Conservation (phyloP, 495 filamentous ascomycete species). For the Neurospora cerealis region DNA sequence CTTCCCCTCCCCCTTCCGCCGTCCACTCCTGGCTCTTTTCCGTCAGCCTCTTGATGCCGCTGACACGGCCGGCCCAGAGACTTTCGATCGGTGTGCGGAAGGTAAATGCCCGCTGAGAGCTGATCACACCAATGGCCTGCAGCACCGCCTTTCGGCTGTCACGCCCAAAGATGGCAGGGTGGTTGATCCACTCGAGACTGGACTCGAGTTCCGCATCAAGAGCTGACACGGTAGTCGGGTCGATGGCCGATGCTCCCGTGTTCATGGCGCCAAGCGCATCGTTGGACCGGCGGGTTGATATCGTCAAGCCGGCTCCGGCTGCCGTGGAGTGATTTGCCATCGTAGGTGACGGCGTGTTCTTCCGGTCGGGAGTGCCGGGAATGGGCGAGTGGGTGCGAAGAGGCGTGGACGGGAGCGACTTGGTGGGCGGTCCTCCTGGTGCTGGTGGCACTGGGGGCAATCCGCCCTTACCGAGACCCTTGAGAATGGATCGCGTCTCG, state of each 20-base stretch:
- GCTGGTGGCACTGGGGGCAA: constrained; percentile 67
- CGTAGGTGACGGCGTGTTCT: constrained; percentile 39
- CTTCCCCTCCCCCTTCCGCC: constrained; percentile 69
- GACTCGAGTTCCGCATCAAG: constrained; percentile 86
- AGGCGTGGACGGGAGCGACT: constrained; percentile 39
- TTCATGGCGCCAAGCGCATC: constrained; percentile 40
- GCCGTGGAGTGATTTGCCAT: constrained; percentile 34
- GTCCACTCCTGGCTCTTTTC: constrained; percentile 78
- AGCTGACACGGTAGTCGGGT: constrained; percentile 66
- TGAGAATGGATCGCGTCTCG: constrained; percentile 91
- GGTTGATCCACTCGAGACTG: constrained; percentile 97
- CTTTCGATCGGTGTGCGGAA: constrained; percentile 81
- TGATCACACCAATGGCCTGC: constrained; percentile 93
- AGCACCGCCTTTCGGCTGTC: constrained; percentile 93
- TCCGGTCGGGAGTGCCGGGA: constrained; percentile 36
- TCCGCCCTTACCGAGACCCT: constrained; percentile 89
- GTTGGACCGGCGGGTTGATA: constrained; percentile 22
- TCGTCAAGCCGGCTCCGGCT: constrained; percentile 11
- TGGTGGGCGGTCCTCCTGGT: constrained; percentile 13
- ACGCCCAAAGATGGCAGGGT: constrained; percentile 90
- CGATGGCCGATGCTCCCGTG: constrained; percentile 57
- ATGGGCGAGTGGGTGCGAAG: constrained; percentile 37
- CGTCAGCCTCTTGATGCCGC: constrained; percentile 65
- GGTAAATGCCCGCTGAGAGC: constrained; percentile 86
- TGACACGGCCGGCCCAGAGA: constrained; percentile 72